phyloP scores from a whole-genome alignment of 176 grass and related monocot species.

The Guadua angustifolia region DNA sequence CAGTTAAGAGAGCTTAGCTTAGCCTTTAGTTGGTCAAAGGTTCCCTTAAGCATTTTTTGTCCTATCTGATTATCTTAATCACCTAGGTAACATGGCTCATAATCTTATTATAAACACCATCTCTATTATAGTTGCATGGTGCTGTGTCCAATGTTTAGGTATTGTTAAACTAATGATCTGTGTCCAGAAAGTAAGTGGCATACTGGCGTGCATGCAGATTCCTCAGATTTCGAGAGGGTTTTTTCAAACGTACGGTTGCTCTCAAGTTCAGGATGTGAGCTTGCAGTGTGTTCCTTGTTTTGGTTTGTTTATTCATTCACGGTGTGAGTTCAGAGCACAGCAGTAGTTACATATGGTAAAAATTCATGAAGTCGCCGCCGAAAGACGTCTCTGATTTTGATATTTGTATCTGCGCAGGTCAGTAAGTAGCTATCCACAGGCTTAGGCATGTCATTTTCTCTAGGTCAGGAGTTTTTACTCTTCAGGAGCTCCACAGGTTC shows the following conservation, averaged over 20 bases:
- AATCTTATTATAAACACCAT: slow-evolving; percentile 42
- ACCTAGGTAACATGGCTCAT: slow-evolving; percentile 52
- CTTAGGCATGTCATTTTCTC: not conserved
- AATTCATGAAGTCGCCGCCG: slow-evolving; percentile 27
- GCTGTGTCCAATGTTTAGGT: slow-evolving; percentile 52
- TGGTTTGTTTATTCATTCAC: slow-evolving; percentile 33
- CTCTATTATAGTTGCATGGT: slow-evolving; percentile 53
- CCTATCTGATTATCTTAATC: slow-evolving; percentile 65
- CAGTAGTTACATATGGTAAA: slow-evolving; percentile 37
- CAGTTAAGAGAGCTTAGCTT: slow-evolving; percentile 25
- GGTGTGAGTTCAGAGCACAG: not conserved
- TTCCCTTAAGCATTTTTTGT: slow-evolving; percentile 76
- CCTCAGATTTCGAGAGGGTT: slow-evolving; percentile 44
- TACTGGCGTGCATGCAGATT: slow-evolving; percentile 51
- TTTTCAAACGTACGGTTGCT: slow-evolving; percentile 39
- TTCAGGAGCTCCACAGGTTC: slow-evolving; percentile 4
- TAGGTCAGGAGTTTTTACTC: slow-evolving; percentile 21
- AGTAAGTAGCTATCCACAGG: not conserved
- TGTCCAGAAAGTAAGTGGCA: slow-evolving; percentile 47
- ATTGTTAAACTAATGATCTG: slow-evolving; percentile 46
- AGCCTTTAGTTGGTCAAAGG: slow-evolving; percentile 75
- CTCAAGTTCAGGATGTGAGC: slow-evolving; percentile 35
- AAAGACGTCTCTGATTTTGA: not conserved
- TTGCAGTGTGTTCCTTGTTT: slow-evolving; percentile 44
- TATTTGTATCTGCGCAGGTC: not conserved